Evolutionary conservation across 2,329 filamentous ascomycete species (phyloP).

Genomic region (Coniella vitis): DNA sequence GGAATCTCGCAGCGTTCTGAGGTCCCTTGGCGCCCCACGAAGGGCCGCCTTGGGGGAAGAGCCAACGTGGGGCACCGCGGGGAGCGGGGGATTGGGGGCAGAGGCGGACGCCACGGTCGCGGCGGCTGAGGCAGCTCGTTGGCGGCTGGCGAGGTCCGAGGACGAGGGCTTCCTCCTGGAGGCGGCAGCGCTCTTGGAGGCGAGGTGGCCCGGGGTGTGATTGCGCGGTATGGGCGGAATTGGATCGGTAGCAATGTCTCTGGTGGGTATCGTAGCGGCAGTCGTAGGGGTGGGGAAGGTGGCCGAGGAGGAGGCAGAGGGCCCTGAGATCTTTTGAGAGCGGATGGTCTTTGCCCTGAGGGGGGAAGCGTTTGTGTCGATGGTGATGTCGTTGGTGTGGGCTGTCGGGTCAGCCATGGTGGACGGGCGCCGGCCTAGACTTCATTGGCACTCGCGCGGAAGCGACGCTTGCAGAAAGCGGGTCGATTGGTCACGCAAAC

Average conservation of each 20-base stretch:
- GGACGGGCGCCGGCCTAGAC: constrained; percentile 22
- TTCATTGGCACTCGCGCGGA: constrained; percentile 7
- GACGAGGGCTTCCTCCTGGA: constrained; percentile 37
- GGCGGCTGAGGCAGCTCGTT: constrained; percentile 43
- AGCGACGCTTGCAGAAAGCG: neutral
- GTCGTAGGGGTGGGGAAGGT: constrained; percentile 20
- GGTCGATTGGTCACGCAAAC: neutral
- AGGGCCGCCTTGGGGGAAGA: constrained; percentile 16
- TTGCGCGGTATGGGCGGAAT: constrained; percentile 40
- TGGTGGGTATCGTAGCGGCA: constrained; percentile 15
- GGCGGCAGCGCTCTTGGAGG: constrained; percentile 50
- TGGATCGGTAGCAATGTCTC: constrained; percentile 23
- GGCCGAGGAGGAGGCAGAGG: constrained; percentile 22
- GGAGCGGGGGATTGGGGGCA: constrained; percentile 16
- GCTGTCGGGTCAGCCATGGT: constrained; percentile 37
- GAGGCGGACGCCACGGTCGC: constrained; percentile 24
- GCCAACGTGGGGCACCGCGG: constrained; percentile 18
- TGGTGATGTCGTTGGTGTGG: constrained; percentile 19
- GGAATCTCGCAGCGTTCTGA: constrained; percentile 15
- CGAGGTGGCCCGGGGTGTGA: constrained; percentile 56
- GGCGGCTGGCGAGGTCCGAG: constrained; percentile 46
- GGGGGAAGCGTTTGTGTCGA: constrained; percentile 27
- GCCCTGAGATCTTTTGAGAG: constrained; percentile 43
- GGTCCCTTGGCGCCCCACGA: constrained; percentile 10
- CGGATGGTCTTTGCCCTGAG: constrained; percentile 40